Conservation (phyloP, 2,329 filamentous ascomycete species). For the Phaeophleospora eucalypticola region DNA sequence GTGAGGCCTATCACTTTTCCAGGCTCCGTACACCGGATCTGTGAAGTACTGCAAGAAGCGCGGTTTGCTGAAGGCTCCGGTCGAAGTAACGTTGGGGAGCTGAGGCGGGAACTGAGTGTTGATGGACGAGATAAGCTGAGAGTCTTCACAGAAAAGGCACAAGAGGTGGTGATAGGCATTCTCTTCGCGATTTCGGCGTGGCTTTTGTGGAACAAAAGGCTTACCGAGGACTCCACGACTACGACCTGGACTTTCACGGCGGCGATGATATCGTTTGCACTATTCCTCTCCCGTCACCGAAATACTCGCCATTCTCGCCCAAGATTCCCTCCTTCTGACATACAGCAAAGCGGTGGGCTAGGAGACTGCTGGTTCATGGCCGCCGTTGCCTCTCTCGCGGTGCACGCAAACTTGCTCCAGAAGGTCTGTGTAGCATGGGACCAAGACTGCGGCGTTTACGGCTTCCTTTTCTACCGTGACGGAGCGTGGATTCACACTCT, state of each 20-base stretch:
- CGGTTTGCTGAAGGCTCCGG: no score
- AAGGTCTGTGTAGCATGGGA: slow-evolving; percentile 67
- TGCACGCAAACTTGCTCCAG: slow-evolving; percentile 69
- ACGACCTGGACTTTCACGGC: not conserved
- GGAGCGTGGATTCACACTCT: slow-evolving; percentile 88
- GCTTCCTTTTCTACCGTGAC: slow-evolving; percentile 76
- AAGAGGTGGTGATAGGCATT: no score
- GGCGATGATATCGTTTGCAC: not conserved
- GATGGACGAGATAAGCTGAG: no score
- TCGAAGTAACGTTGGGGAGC: no score
- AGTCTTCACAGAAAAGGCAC: no score
- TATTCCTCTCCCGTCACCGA: no score
- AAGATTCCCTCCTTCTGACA: slow-evolving; percentile 63
- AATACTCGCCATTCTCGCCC: slow-evolving; percentile 6
- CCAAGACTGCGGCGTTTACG: slow-evolving; percentile 70
- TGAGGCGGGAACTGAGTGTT: no score
- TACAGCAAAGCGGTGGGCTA: slow-evolving; percentile 64
- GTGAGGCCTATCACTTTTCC: not conserved
- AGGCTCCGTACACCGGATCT: not conserved
- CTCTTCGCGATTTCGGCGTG: not conserved
- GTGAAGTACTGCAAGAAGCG: no score
- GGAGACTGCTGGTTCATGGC: slow-evolving; percentile 84
- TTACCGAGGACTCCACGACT: not conserved
- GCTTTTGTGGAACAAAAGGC: not conserved
- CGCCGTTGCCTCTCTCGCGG: slow-evolving; percentile 68